phyloP scores from a whole-genome alignment of 352 stramenopile genomes.

The Phytophthora crassamura region DNA sequence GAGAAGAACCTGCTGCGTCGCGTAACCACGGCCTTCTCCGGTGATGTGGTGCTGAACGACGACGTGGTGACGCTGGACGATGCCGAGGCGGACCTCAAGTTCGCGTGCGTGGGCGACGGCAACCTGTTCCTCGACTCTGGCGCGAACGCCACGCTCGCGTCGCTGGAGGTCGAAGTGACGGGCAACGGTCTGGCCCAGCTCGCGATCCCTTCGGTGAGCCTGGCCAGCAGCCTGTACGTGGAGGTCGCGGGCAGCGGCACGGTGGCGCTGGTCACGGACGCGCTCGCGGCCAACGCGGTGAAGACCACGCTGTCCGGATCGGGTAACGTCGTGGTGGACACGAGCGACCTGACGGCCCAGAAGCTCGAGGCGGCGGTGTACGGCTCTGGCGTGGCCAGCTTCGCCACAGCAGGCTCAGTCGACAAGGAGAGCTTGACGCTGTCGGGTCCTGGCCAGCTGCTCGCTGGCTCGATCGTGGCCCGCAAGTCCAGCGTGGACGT shows the following conservation, averaged over 20 bases:
- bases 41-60: slow-evolving; percentile 50
- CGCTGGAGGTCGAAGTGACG: slow-evolving; percentile 47
- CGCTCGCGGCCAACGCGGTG: slow-evolving; percentile 32
- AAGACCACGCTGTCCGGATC: slow-evolving; percentile 42
- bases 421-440: slow-evolving; percentile 58
- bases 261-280: slow-evolving; percentile 41
- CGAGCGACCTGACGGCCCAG: slow-evolving; percentile 38
- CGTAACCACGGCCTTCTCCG: slow-evolving; percentile 46
- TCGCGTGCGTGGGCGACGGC: slow-evolving; percentile 43
- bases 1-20: slow-evolving; percentile 50
- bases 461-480: slow-evolving; percentile 55
- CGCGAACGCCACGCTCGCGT: slow-evolving; percentile 31
- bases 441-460: slow-evolving; percentile 53
- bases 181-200: slow-evolving; percentile 43
- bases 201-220: slow-evolving; percentile 30
- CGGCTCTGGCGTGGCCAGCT: slow-evolving; percentile 51
- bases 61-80: slow-evolving; percentile 50
- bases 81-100: slow-evolving; percentile 47
- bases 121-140: slow-evolving; percentile 52
- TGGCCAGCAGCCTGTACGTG: slow-evolving; percentile 40
- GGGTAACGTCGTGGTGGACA: slow-evolving; percentile 44
- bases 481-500: slow-evolving; percentile 49
- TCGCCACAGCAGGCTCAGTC: slow-evolving; percentile 46
- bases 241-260: slow-evolving; percentile 49
- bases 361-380: slow-evolving; percentile 55